phyloP scores from a whole-genome alignment of 2,329 filamentous ascomycete genomes.

The Alternaria infectoria region DNA sequence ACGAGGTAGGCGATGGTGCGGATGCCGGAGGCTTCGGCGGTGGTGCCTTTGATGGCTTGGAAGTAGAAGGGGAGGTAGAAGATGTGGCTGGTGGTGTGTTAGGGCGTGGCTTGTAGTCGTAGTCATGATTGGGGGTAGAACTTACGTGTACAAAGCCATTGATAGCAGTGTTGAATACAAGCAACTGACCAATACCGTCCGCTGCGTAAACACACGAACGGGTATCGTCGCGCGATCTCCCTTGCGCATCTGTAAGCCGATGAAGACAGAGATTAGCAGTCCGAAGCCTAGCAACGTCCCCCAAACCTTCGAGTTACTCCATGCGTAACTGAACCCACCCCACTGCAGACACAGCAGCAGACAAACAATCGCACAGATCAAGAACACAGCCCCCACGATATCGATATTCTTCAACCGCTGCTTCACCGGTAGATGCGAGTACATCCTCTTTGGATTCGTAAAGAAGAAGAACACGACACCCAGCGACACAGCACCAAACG shows the following conservation, averaged over 20 bases:
- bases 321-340: constrained; percentile 53
- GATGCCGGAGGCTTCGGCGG: constrained; percentile 47
- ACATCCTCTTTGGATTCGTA: constrained; percentile 30
- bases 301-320: constrained; percentile 58
- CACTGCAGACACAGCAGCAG: constrained; percentile 47
- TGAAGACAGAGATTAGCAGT: constrained; percentile 55
- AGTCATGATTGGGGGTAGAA: background rate
- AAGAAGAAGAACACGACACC: constrained; percentile 42
- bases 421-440: constrained; percentile 39
- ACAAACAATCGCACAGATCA: constrained; percentile 44
- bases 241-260: constrained; percentile 38
- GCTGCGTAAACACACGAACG: constrained; percentile 42
- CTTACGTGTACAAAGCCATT: constrained; percentile 48
- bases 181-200: constrained; percentile 43
- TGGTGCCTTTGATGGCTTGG: constrained; percentile 52
- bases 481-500: constrained; percentile 51
- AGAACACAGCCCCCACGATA: constrained; percentile 36
- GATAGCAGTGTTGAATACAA: constrained; percentile 45
- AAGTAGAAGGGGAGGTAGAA: constrained; percentile 53
- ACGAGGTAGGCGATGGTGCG: constrained; percentile 45
- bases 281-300: constrained; percentile 57
- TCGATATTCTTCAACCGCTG: constrained; percentile 49
- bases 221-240: constrained; percentile 42
- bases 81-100: constrained; percentile 21
- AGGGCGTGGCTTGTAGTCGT: background rate